Evolutionary conservation across 495 filamentous ascomycete species (phyloP).

Genomic region (Podospora didyma): DNA sequence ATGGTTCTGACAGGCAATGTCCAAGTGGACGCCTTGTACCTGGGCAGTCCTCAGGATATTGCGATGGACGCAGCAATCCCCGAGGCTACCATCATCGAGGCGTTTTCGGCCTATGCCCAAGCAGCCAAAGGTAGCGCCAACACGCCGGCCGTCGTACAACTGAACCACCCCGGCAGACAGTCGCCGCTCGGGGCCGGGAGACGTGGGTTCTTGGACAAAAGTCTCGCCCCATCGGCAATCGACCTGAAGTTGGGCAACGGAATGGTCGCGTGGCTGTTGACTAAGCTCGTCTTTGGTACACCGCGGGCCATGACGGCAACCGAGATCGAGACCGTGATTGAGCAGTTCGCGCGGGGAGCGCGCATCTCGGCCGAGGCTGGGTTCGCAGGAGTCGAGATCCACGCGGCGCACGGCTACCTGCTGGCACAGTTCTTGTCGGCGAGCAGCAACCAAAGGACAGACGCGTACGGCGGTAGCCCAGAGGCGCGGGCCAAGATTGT

Average conservation of each 20-base stretch:
- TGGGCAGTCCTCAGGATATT: conserved; percentile 40
- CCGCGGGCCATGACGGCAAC: conserved; percentile 50
- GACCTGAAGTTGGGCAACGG: conserved; percentile 35
- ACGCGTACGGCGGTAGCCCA: conserved; percentile 63
- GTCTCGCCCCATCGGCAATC: conserved; percentile 48
- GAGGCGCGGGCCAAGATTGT: conserved; percentile 62
- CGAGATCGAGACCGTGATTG: conserved; percentile 53
- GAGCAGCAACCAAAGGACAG: conserved; percentile 56
- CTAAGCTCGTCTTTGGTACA: conserved; percentile 53
- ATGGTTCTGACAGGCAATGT: conserved; percentile 44
- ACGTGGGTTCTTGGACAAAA: conserved; percentile 40
- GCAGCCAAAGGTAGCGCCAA: conserved; percentile 23
- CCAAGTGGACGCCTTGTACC: conserved; percentile 52
- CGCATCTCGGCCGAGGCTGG: conserved; percentile 59
- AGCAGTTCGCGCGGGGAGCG: conserved; percentile 55
- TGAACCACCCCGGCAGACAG: conserved; percentile 58
- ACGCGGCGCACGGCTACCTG: conserved; percentile 70
- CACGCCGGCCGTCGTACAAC: conserved; percentile 50
- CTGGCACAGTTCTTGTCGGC: conserved; percentile 68
- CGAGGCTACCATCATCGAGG: conserved; percentile 25
- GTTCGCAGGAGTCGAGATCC: conserved; percentile 75
- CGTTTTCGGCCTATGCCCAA: conserved; percentile 47
- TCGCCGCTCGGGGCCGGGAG: conserved; percentile 42
- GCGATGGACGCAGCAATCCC: conserved; percentile 32
- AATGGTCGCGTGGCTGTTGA: conserved; percentile 45